phyloP scores from a whole-genome alignment of 2,329 filamentous ascomycete genomes.

The Rhynchosporium graminicola region DNA sequence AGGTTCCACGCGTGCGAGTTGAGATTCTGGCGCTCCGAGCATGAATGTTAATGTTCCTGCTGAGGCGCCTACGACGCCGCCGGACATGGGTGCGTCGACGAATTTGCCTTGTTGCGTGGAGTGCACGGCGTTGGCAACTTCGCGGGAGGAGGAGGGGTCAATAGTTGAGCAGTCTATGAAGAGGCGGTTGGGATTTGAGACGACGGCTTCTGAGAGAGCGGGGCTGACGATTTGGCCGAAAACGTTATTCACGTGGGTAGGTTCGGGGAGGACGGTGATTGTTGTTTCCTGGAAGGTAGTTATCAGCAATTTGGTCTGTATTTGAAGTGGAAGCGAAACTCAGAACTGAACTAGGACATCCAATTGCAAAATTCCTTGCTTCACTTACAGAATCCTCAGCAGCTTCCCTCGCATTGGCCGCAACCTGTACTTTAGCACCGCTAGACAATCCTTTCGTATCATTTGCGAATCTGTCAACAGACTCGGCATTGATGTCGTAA shows the following conservation, averaged over 20 bases:
- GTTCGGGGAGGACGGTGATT: slow-evolving; percentile 87
- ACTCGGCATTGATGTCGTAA: slow-evolving; percentile 63
- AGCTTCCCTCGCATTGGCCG: slow-evolving; percentile 59
- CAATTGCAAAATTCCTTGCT: slow-evolving; percentile 35
- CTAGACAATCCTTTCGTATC: slow-evolving; percentile 43
- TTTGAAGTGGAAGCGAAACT: slow-evolving; percentile 43
- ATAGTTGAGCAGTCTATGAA: slow-evolving; percentile 98
- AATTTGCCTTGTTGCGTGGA: slow-evolving; percentile 72
- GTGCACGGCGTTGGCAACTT: slow-evolving; percentile 71
- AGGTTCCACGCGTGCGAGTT: slow-evolving; percentile 65
- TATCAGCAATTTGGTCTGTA: slow-evolving; percentile 51
- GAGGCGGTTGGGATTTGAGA: slow-evolving; percentile 61
- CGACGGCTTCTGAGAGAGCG: slow-evolving; percentile 50
- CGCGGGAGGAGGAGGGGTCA: slow-evolving; percentile 80
- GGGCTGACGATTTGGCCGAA: slow-evolving; percentile 73
- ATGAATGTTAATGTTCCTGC: slow-evolving; percentile 94
- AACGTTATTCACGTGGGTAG: slow-evolving; percentile 81
- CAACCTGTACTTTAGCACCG: slow-evolving; percentile 55
- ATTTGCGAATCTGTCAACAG: slow-evolving; percentile 56
- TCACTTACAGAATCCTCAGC: slow-evolving; percentile 47
- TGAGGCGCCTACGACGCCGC: slow-evolving; percentile 86
- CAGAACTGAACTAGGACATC: background rate
- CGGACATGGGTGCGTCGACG: slow-evolving; percentile 95
- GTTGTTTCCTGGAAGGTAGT: slow-evolving; percentile 69
- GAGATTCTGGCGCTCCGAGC: slow-evolving; percentile 69